Evolutionary conservation across 768 basidiomycete species (phyloP), one percentile per base, ranked within the genome.

Genomic region (Russula foetens): DNA sequence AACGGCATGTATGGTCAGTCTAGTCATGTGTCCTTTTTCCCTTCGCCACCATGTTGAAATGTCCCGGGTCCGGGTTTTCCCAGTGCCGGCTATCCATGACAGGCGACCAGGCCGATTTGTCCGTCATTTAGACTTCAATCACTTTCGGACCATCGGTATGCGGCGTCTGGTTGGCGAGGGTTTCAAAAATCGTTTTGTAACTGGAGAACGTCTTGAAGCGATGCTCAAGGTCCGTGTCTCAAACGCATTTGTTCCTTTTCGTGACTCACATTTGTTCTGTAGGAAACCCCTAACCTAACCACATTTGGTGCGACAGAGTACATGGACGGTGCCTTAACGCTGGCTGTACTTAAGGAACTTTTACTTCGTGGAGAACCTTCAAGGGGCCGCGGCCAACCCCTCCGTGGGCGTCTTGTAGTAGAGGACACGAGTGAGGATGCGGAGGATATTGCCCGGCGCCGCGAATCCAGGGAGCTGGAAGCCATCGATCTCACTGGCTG

Each of bases 301-400:
- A 80, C 85, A 9, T 92, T 99, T 64, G 95, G 95, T n/a, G 94
- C 92, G 6, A 98, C 96, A 2, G 96, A 99, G 71, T 99, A 98
- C 71, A 98, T 99, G 91, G 96, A 99, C 66, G 87, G 90, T 4
- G 87, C 96, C 0, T 77, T 99, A 44, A 90, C 87, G 14, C 75
- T 90, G 17, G 78, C 86, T 0, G 94, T 98, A 19, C 76, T 99
- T 12, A 89, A 85, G 56, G 96, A 98, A 69, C 75, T 99, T 19
- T 85, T 99, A 68, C 83, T 98, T 62, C 86, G 96, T 29, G 95
- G 96, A 28, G 74, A 77, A 7, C 80, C 83, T 9, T 86, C 86
- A 28, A 82, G 84, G 44, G 83, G 83, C 0, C 78, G 88, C 14
- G 85, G 88, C 0, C 84, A 85, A 23, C 83, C 84, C 12, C 77